Evolutionary conservation across 805 yeast genomes (phyloP).

Genomic region (Nakazawaea anatomiae): DNA sequence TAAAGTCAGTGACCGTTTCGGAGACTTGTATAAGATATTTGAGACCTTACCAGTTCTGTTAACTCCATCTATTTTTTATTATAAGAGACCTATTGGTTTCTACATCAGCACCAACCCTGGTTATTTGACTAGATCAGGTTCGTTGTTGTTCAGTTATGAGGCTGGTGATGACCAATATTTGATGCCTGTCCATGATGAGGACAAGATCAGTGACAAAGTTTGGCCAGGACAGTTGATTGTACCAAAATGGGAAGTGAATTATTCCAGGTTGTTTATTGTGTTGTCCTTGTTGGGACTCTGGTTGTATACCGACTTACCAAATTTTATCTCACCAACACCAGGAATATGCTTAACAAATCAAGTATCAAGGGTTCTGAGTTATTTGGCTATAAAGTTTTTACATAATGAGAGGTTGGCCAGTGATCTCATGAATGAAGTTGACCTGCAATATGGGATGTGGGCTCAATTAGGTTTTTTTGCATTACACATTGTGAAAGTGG

Average conservation of each 20-base stretch:
- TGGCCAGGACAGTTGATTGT: slow-evolving; percentile 90
- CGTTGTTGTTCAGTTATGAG: slow-evolving; percentile 58
- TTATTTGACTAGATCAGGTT: slow-evolving; percentile 76
- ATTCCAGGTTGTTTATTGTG: slow-evolving; percentile 33
- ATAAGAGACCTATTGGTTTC: slow-evolving; percentile 59
- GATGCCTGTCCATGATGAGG: slow-evolving; percentile 42
- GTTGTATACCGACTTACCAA: slow-evolving; percentile 94
- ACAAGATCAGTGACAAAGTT: slow-evolving; percentile 47
- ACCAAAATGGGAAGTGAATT: slow-evolving; percentile 60
- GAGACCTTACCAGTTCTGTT: slow-evolving; percentile 63
- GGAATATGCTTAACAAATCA: slow-evolving; percentile 76
- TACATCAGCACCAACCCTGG: slow-evolving; percentile 67
- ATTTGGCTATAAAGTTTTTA: slow-evolving; percentile 24
- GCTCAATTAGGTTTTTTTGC: slow-evolving; percentile 66
- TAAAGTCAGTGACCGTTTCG: slow-evolving; percentile 51
- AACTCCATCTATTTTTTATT: slow-evolving; percentile 75
- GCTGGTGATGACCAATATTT: slow-evolving; percentile 43
- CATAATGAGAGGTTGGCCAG: slow-evolving; percentile 38
- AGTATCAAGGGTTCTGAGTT: slow-evolving; percentile 27
- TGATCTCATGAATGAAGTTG: slow-evolving; percentile 43
- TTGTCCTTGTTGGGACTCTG: slow-evolving; percentile 47
- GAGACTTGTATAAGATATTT: slow-evolving; percentile 57
- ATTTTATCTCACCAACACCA: slow-evolving; percentile 84
- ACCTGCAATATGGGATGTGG: slow-evolving; percentile 28
- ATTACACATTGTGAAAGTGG: slow-evolving; percentile 63